Percentiles rank a stretch among this genome's conserved stretches.
phyloP scores from a whole-genome alignment of 2,329 filamentous ascomycete species.

The Tolypocladium ovalisporum region DNA sequence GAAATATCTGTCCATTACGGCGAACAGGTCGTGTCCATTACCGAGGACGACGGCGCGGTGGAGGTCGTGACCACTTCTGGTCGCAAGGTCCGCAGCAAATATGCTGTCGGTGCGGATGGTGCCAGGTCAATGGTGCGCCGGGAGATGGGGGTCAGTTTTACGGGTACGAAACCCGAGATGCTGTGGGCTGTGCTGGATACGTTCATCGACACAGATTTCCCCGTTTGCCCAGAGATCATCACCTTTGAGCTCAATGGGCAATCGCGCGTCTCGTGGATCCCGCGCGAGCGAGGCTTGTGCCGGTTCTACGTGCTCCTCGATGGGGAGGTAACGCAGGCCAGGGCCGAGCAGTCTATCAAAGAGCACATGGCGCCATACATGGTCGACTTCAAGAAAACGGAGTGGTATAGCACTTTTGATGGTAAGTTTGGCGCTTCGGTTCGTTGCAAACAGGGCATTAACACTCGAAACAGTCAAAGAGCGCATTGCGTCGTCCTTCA shows the following conservation, averaged over 20 bases:
- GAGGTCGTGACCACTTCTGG: conserved; percentile 21
- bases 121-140: conserved; percentile 35
- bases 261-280: conserved; percentile 36
- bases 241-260: conserved; percentile 34
- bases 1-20: conserved; percentile 22
- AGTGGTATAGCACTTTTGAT: conserved; percentile 40
- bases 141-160: conserved; percentile 26
- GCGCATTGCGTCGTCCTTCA: conserved; percentile 25
- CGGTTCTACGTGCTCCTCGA: conserved; percentile 36
- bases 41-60: conserved; percentile 44
- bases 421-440: conserved; percentile 20
- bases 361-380: conserved; percentile 31
- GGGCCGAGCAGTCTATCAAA: conserved; percentile 29
- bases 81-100: conserved; percentile 23
- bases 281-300: conserved; percentile 33
- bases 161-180: conserved; percentile 38
- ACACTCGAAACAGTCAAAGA: conserved; percentile 23
- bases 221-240: conserved; percentile 32
- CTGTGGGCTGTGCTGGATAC: conserved; percentile 36
- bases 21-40: conserved; percentile 31
- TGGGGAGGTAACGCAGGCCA: conserved; percentile 28
- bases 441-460: neutral
- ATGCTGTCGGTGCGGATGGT: conserved; percentile 41
- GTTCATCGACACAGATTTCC: conserved; percentile 38
- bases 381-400: conserved; percentile 30